These are phyloP conservation scores for Suhomyces panamericanus DNA, from an alignment of 1,139 yeast genomes.

Conservation along the genomic window DNA sequence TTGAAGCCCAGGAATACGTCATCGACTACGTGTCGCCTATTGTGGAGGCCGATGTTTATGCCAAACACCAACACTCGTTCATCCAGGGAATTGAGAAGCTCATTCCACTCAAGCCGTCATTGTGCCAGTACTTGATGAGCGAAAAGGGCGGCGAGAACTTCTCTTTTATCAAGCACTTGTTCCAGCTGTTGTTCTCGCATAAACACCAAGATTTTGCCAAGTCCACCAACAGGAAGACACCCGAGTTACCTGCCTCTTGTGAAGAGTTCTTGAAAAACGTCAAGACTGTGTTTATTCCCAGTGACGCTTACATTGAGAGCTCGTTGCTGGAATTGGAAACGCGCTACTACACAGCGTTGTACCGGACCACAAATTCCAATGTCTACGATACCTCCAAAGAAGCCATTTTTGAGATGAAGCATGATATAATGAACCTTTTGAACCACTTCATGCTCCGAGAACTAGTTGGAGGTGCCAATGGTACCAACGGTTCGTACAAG, in stretches of 20 bases:
- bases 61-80: slow-evolving; percentile 68
- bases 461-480: slow-evolving; percentile 35
- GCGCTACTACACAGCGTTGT: slow-evolving; percentile 34
- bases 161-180: slow-evolving; percentile 29
- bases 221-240: slow-evolving; percentile 13
- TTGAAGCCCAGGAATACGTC: slow-evolving; percentile 30
- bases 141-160: slow-evolving; percentile 24
- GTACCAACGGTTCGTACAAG: slow-evolving; percentile 20
- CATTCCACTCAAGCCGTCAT: slow-evolving; percentile 42
- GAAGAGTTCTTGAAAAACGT: slow-evolving; percentile 27
- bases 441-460: slow-evolving; percentile 29
- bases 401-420: slow-evolving; percentile 34
- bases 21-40: slow-evolving; percentile 55
- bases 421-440: slow-evolving; percentile 31
- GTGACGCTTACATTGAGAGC: slow-evolving; percentile 28
- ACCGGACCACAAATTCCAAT: slow-evolving; percentile 22
- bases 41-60: slow-evolving; percentile 63
- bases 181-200: slow-evolving; percentile 31
- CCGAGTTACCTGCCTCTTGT: slow-evolving; percentile 29
- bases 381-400: slow-evolving; percentile 29
- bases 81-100: slow-evolving; percentile 70
- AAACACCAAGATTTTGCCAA: slow-evolving; percentile 10
- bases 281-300: slow-evolving; percentile 39
- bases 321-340: slow-evolving; percentile 31
- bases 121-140: slow-evolving; percentile 41